A percentile compares a stretch with the other conserved stretches of the same genome.
phyloP scores from a whole-genome alignment of 352 stramenopile genomes.

The Globisporangium canariense region DNA sequence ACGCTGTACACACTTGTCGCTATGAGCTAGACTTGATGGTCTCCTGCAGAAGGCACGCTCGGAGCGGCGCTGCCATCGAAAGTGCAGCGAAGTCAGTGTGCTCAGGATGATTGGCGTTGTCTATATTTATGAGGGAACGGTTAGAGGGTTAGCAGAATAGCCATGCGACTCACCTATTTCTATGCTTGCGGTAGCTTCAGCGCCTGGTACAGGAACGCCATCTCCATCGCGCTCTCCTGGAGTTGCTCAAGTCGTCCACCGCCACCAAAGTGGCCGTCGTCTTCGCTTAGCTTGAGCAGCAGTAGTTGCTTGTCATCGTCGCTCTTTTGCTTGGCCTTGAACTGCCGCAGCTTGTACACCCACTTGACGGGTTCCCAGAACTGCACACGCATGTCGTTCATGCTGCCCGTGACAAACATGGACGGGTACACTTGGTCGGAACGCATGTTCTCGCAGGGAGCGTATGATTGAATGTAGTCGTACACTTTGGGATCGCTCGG shows the following conservation, averaged over 20 bases:
- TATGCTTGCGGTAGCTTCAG: conserved; percentile 43
- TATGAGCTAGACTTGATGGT: neutral
- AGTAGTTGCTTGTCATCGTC: conserved; percentile 30
- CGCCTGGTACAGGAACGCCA: conserved; percentile 79
- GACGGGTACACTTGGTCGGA: conserved; percentile 45
- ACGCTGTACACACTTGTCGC: neutral
- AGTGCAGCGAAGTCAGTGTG: neutral
- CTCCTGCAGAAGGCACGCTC: neutral
- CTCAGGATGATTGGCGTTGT: neutral
- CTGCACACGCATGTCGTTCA: conserved; percentile 82
- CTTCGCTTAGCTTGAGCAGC: conserved; percentile 72
- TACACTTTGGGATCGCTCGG: conserved; percentile 36
- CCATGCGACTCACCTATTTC: conserved; percentile 6
- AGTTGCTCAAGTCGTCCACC: conserved; percentile 74
- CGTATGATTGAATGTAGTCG: conserved; percentile 82
- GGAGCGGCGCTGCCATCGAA: neutral
- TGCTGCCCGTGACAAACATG: conserved; percentile 81
- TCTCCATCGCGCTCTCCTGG: conserved; percentile 75
- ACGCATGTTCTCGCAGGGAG: conserved; percentile 70
- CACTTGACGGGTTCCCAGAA: conserved; percentile 88
- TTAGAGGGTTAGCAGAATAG: conserved; percentile 13
- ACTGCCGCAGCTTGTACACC: conserved; percentile 66
- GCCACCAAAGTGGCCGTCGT: conserved; percentile 80
- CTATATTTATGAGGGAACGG: conserved; percentile 7
- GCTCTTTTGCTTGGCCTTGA: conserved; percentile 24